Evolutionary conservation across 2,329 filamentous ascomycete genomes (phyloP), one percentile per base, ranked within the genome.

Genomic region (Penicillium sp.): DNA sequence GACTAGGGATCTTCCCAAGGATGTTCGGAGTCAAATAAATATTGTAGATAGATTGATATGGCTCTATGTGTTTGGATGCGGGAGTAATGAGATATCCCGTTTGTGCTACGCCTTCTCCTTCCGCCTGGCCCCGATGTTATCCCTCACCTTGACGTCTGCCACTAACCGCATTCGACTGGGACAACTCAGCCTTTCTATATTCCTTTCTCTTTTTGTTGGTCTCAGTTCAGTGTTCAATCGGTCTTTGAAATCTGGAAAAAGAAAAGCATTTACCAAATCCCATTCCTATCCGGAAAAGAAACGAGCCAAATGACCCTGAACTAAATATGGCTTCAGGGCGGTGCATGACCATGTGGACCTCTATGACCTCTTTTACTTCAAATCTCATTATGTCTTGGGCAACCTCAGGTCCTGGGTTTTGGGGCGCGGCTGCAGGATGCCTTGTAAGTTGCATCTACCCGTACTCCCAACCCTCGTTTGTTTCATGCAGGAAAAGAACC

Each of bases 401-500:
- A 60, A 48, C 55, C 21, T 61, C 43, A 36, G 49, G 27, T n/a
- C 21, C 54, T 55, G 52, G 39, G 8, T 50, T 63, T n/a, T 65
- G 64, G 62, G 39, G 55, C 12, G 17, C 47, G n/a, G 48, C 55
- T 60, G 62, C 55, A 57, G 57, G 15, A 62, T 43, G 47, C 36
- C 59, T 66, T 45, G 65, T 67, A 60, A 61, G 65, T 67, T 61
- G 55, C 58, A 61, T 65, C 21, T 8, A 23, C 21, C 50, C 43
- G 64, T 62, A 47, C 62, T 17, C 54, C 57, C 39, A 52, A 6
- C 17, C 12, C 45, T 52, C 42, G 31, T 49, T 43, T 38, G 27
- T 52, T 21, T 31, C 47, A 60, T 33, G 49, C 59, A 65, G 55
- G 53, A 66, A 55, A 55, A 25, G 44, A 49, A 10, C 52, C 49